Evolutionary conservation across 139 green algal genomes (phyloP).

Genomic region (Picochlorum sp.): DNA sequence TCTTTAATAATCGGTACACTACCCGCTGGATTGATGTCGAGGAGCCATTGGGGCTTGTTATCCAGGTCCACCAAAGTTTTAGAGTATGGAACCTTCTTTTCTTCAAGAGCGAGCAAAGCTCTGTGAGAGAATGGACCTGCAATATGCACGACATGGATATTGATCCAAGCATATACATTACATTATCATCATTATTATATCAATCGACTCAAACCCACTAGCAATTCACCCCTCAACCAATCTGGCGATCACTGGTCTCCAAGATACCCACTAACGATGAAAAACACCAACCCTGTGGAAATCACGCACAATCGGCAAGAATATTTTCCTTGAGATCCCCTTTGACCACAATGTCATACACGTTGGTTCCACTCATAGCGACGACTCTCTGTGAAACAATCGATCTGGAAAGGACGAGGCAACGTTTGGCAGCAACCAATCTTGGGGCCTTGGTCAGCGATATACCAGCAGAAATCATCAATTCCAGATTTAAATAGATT

Average conservation of each 20-base stretch:
- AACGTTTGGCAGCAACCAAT: no score
- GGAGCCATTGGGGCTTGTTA: slow-evolving; percentile 79
- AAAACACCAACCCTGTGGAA: no score
- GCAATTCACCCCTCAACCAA: neutral
- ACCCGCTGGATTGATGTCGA: slow-evolving; percentile 41
- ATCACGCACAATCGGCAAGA: slow-evolving; percentile 27
- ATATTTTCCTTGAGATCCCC: slow-evolving; percentile 27
- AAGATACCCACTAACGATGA: no score
- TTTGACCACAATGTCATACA: slow-evolving; percentile 44
- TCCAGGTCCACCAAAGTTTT: slow-evolving; percentile 61
- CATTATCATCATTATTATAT: neutral
- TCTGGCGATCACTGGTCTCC: no score
- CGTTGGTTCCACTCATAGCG: neutral
- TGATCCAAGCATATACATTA: neutral
- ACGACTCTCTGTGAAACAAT: no score
- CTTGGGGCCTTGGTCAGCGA: no score
- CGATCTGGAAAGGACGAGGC: neutral
- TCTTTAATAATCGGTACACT: slow-evolving; percentile 77
- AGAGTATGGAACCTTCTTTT: slow-evolving; percentile 63
- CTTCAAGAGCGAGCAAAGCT: slow-evolving; percentile 65
- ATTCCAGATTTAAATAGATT: no score
- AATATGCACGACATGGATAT: no score
- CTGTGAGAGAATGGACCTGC: slow-evolving; percentile 82
- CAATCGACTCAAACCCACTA: neutral
- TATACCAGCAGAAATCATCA: no score